A percentile compares a stretch with the other conserved stretches of the same genome.
Evolutionary conservation across 2,329 filamentous ascomycete species (phyloP).

Genomic region (Trichoderma afroharzianum): DNA sequence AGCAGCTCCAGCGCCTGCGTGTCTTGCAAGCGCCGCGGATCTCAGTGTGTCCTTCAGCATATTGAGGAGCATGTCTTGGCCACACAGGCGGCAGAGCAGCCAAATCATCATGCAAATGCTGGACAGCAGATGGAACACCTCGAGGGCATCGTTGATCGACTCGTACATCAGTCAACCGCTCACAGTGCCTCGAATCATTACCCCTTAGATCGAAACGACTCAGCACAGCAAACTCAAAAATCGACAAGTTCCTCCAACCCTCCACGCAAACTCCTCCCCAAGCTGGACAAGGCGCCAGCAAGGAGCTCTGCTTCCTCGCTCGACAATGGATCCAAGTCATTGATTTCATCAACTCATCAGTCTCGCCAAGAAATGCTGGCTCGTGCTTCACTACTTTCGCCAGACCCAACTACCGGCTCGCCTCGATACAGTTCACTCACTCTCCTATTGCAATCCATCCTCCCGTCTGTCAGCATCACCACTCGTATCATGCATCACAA

Average conservation of each 20-base stretch:
- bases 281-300: neutral
- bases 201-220: neutral
- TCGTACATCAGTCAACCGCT: neutral
- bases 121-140: neutral
- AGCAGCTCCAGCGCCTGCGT: neutral
- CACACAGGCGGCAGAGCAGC: neutral
- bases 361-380: neutral
- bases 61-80: neutral
- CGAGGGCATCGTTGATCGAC: neutral
- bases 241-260: neutral
- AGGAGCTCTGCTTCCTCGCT: neutral
- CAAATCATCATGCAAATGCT: neutral
- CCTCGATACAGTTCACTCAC: neutral
- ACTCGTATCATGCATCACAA: constrained; percentile 8
- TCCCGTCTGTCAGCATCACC: neutral
- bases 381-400: neutral
- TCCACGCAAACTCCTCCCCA: neutral
- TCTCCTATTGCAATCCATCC: neutral
- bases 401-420: neutral
- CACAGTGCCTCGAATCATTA: neutral
- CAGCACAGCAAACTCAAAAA: neutral
- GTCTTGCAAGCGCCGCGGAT: constrained; percentile 1
- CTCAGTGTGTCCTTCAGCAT: neutral
- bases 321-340: neutral
- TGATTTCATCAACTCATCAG: neutral